Evolutionary conservation across 1,284 basidiomycete species (phyloP).

Genomic region (Tilletia setariae): DNA sequence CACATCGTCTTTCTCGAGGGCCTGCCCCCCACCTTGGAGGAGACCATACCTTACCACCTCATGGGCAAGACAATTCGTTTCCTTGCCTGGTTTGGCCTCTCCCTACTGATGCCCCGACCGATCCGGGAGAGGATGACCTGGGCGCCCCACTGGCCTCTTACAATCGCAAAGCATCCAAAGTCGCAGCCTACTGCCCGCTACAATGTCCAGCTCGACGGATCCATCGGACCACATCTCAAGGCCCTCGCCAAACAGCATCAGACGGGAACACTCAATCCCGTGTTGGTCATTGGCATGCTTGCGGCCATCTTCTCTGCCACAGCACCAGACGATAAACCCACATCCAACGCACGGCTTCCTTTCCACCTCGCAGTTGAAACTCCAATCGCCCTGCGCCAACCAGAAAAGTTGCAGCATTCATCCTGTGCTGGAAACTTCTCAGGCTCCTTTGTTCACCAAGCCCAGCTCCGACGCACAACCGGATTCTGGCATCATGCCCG

Average conservation of each 20-base stretch:
- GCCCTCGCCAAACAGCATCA: neutral
- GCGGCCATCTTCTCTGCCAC: conserved; percentile 6
- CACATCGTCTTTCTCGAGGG: conserved; percentile 1
- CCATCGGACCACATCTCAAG: conserved; percentile 4
- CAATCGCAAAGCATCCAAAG: neutral
- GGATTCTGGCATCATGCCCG: conserved; percentile 1
- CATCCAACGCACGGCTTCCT: conserved; percentile 7
- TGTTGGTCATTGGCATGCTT: neutral
- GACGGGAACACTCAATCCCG: neutral
- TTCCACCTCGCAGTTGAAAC: conserved; percentile 13
- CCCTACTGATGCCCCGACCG: neutral
- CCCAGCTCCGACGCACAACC: conserved; percentile 3
- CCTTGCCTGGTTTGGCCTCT: neutral
- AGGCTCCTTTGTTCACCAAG: neutral
- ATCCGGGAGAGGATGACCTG: conserved; percentile 2
- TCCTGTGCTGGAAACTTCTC: conserved; percentile 13
- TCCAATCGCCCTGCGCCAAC: conserved; percentile 7
- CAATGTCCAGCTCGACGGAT: neutral
- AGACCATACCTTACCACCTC: neutral
- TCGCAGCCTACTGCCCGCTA: neutral
- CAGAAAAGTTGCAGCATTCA: neutral
- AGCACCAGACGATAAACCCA: neutral
- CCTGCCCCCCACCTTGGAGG: conserved; percentile 1
- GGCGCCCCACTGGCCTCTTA: conserved; percentile 7
- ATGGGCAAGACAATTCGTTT: neutral